These are phyloP conservation scores for Artemisia annua DNA, from an alignment of 129 eudicot species.

Conservation along the genomic window DNA sequence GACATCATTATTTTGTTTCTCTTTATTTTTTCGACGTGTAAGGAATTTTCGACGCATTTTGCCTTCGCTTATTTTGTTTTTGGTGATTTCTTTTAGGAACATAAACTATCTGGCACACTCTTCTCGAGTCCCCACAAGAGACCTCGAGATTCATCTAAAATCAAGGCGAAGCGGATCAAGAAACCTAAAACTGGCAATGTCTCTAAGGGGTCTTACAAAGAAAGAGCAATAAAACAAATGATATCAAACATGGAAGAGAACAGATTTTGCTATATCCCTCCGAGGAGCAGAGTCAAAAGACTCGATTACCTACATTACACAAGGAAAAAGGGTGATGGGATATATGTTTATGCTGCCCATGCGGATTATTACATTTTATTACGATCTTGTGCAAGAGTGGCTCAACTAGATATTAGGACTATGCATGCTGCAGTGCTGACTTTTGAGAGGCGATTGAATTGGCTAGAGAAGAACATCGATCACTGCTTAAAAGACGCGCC, in stretches of 20 bases:
- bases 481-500: too few species aligned
- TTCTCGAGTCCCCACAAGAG: slow-evolving; percentile 42
- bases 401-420: too few species aligned
- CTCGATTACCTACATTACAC: too few species aligned
- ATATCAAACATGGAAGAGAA: slow-evolving; percentile 78
- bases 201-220: slow-evolving; percentile 30
- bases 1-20: too few species aligned
- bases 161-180: slow-evolving; percentile 25
- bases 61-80: not conserved
- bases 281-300: slow-evolving; percentile 38
- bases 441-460: too few species aligned
- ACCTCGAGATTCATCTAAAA: slow-evolving; percentile 30
- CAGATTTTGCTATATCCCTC: slow-evolving; percentile 61
- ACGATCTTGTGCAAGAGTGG: too few species aligned
- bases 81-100: slow-evolving; percentile 32
- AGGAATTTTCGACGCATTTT: not conserved
- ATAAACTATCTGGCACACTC: slow-evolving; percentile 18
- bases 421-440: too few species aligned
- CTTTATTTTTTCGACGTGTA: not conserved
- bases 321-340: too few species aligned
- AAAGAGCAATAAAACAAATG: slow-evolving; percentile 42
- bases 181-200: slow-evolving; percentile 11
- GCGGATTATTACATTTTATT: too few species aligned
- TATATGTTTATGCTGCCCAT: too few species aligned
- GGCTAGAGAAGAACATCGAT: too few species aligned